Percentiles rank a stretch among this genome's conserved stretches.
These are phyloP conservation scores for Melocanna baccifera DNA, from an alignment of 176 grass and related monocot species.

Conservation along the genomic window DNA sequence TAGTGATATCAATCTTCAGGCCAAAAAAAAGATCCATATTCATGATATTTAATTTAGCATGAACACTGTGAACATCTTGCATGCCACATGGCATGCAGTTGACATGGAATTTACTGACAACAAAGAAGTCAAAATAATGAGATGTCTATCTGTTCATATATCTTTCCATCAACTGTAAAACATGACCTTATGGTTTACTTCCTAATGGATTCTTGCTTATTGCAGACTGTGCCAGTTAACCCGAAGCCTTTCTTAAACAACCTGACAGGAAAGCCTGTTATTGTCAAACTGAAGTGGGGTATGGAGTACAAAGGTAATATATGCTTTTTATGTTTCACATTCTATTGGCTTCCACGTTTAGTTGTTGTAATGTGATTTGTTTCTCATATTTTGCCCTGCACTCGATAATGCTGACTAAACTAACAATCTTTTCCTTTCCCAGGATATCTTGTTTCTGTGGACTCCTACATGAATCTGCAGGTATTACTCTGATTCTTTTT, in stretches of 20 bases:
- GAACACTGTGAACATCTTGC: neutral
- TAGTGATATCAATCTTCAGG: neutral
- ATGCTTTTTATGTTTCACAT: neutral
- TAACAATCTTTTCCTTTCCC: neutral
- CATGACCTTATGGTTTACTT: neutral
- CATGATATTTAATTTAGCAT: neutral
- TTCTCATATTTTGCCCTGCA: neutral
- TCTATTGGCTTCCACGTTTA: neutral
- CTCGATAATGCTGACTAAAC: neutral
- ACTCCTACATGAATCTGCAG: slow-evolving; percentile 96
- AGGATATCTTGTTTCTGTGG: slow-evolving; percentile 92
- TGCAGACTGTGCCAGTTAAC: slow-evolving; percentile 90
- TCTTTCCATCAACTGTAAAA: neutral
- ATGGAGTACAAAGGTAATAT: slow-evolving; percentile 97
- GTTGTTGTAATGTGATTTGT: neutral
- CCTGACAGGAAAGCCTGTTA: slow-evolving; percentile 78
- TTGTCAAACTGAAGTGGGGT: slow-evolving; percentile 96
- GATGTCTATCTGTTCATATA: neutral
- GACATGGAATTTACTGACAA: neutral
- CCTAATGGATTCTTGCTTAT: slow-evolving; percentile 6
- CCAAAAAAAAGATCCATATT: neutral
- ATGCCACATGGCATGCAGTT: neutral
- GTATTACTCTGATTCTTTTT: slow-evolving; percentile 30
- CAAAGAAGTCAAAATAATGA: neutral
- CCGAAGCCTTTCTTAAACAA: slow-evolving; percentile 96